phyloP scores from a whole-genome alignment of 495 filamentous ascomycete genomes.

The Cercophora sp. region DNA sequence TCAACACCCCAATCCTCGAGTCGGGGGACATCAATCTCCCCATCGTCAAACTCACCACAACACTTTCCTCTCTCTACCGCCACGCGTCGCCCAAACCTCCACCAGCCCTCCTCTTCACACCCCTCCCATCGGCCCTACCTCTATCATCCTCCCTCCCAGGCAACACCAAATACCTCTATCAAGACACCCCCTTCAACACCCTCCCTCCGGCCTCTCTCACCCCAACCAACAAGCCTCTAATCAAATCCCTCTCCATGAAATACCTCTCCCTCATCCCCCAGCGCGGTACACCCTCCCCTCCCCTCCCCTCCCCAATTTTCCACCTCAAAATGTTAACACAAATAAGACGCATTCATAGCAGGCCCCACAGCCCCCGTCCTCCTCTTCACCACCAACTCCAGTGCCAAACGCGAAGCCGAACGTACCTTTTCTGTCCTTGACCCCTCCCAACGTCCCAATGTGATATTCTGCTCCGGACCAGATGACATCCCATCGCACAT shows the following conservation, averaged over 20 bases:
- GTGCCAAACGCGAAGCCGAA: constrained; percentile 24
- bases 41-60: constrained; percentile 28
- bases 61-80: constrained; percentile 29
- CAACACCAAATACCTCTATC: constrained; percentile 33
- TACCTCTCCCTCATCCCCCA: constrained; percentile 30
- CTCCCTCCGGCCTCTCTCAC: constrained; percentile 43
- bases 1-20: background rate
- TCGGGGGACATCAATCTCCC: constrained; percentile 21
- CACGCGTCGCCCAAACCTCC: constrained; percentile 13
- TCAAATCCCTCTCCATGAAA: constrained; percentile 21
- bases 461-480: constrained; percentile 28
- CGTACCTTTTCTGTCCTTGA: constrained; percentile 23
- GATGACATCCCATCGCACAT: constrained; percentile 20
- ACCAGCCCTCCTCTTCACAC: constrained; percentile 25
- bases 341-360: constrained; percentile 30
- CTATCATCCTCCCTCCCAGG: constrained; percentile 24
- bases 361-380: constrained; percentile 23
- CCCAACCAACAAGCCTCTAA: constrained; percentile 38
- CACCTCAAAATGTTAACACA: too few species aligned
- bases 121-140: constrained; percentile 20
- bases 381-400: constrained; percentile 20
- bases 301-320: too few species aligned
- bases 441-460: constrained; percentile 21
- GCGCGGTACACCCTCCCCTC: too few species aligned
- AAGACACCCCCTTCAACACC: constrained; percentile 37